Conservation (phyloP, 2,329 filamentous ascomycete species). For the Epichloe sp. region DNA sequence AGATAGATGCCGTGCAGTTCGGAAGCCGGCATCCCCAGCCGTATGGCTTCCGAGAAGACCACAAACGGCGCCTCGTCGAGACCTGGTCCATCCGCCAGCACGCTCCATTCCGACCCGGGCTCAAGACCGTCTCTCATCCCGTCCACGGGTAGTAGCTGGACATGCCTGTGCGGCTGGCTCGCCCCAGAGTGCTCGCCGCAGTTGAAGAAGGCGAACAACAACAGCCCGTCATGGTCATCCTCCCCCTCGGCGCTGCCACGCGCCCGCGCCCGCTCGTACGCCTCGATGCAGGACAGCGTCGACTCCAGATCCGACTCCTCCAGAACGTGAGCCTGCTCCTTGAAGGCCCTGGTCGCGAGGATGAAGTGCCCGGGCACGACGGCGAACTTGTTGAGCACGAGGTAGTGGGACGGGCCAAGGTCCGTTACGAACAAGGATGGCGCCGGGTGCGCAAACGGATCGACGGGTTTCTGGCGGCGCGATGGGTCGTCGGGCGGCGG, state of each 20-base stretch:
- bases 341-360: constrained; percentile 49
- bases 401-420: constrained; percentile 41
- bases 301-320: constrained; percentile 47
- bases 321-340: constrained; percentile 51
- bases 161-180: constrained; percentile 57
- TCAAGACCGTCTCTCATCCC: constrained; percentile 44
- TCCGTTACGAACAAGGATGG: constrained; percentile 37
- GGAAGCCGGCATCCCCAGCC: constrained; percentile 18
- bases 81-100: constrained; percentile 31
- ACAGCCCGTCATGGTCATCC: constrained; percentile 24
- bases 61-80: constrained; percentile 26
- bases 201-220: constrained; percentile 62
- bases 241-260: too few species aligned
- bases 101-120: constrained; percentile 26
- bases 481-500: constrained; percentile 6
- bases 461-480: constrained; percentile 28
- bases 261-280: constrained; percentile 28
- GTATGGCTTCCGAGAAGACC: constrained; percentile 28
- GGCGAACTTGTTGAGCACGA: constrained; percentile 66
- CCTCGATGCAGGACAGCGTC: constrained; percentile 47
- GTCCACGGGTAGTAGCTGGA: constrained; percentile 56
- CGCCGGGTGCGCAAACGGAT: constrained; percentile 53
- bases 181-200: constrained; percentile 55
- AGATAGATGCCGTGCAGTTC: constrained; percentile 32
- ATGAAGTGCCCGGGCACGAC: constrained; percentile 61